Evolutionary conservation across 306 rosid species (phyloP).

Genomic region (Quercus alba): DNA sequence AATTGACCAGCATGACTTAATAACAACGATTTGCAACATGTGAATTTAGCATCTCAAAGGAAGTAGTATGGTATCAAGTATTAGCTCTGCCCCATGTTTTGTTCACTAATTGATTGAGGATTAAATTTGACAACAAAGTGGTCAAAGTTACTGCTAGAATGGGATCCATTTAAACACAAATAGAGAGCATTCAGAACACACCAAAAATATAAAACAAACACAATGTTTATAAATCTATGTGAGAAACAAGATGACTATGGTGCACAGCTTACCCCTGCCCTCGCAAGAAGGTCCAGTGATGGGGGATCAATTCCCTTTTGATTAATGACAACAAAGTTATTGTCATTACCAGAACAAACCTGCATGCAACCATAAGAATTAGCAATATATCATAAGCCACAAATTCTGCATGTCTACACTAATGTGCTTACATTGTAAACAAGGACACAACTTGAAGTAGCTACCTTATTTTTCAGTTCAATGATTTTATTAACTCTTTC

Average conservation of each 20-base stretch:
- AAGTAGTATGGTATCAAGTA: no score
- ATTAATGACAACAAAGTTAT: constrained; percentile 77
- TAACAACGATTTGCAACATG: no score
- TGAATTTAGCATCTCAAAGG: no score
- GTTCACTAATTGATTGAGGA: neutral
- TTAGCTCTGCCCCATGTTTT: no score
- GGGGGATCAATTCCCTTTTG: constrained; percentile 99
- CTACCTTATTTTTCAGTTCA: constrained; percentile 86
- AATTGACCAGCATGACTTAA: no score
- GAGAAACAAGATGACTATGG: neutral
- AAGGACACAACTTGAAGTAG: neutral
- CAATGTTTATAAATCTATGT: neutral
- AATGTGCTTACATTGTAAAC: neutral
- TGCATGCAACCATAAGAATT: constrained; percentile 19
- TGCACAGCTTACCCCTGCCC: constrained; percentile 80
- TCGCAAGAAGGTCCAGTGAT: constrained; percentile 89
- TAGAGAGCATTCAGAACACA: neutral
- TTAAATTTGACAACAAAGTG: neutral
- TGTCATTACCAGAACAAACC: constrained; percentile 83
- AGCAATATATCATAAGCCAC: neutral
- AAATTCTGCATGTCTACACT: neutral
- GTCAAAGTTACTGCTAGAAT: neutral
- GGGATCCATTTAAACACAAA: neutral
- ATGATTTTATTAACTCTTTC: constrained; percentile 82
- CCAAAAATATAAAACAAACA: neutral